phyloP scores from a whole-genome alignment of 129 eudicot species.

The Arctium minus region DNA sequence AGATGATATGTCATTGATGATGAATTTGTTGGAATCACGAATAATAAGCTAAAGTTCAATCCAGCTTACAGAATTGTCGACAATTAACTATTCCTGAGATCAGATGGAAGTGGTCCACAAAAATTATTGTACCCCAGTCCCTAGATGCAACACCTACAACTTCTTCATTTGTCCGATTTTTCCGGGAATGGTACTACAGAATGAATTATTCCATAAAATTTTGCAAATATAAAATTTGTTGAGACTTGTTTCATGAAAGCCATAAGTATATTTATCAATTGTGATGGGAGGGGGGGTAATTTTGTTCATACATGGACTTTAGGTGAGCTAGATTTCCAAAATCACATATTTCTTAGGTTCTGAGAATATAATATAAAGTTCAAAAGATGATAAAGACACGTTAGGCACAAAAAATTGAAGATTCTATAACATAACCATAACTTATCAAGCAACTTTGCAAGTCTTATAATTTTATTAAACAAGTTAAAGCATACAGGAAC shows the following conservation, averaged over 20 bases:
- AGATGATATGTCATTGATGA: background rate
- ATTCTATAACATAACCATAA: background rate
- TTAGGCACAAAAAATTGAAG: background rate
- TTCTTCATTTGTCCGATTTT: constrained; percentile 48
- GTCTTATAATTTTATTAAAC: background rate
- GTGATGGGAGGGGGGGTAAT: background rate
- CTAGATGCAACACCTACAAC: constrained; percentile 62
- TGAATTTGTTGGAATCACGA: background rate
- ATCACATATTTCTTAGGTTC: constrained; percentile 59
- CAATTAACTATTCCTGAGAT: constrained; percentile 31
- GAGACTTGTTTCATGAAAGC: background rate
- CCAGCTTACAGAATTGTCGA: constrained; percentile 55
- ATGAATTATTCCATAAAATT: constrained; percentile 68
- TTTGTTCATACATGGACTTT: constrained; percentile 60
- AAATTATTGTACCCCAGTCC: constrained; percentile 66
- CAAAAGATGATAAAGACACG: background rate
- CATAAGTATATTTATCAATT: background rate
- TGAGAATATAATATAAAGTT: constrained; percentile 27
- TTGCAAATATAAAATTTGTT: constrained; percentile 29
- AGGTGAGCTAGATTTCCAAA: constrained; percentile 56
- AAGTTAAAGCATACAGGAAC: background rate
- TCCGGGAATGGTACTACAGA: constrained; percentile 61
- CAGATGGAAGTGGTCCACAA: constrained; percentile 43
- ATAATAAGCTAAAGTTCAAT: background rate
- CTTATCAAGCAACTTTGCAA: background rate